These are phyloP conservation scores for Xylaria multiplex DNA, from an alignment of 2,329 filamentous ascomycete genomes.

Conservation along the genomic window DNA sequence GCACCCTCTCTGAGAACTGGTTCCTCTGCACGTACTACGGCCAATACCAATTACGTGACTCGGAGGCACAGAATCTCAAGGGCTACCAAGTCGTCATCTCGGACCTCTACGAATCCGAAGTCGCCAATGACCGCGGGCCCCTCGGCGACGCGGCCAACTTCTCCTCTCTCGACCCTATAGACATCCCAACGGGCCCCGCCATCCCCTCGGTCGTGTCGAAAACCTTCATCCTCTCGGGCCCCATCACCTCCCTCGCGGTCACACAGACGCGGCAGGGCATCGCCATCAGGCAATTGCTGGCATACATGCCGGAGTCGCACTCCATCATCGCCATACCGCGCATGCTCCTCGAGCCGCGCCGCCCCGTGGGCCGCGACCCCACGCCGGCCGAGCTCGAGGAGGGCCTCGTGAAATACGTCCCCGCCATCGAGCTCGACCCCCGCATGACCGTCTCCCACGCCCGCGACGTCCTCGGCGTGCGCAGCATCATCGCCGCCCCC, in stretches of 20 bases:
- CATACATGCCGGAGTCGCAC: constrained; percentile 76
- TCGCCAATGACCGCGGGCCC: constrained; percentile 85
- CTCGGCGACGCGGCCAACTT: constrained; percentile 76
- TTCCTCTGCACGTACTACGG: constrained; percentile 85
- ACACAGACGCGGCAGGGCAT: constrained; percentile 94
- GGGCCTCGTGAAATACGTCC: constrained; percentile 79
- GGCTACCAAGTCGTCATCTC: constrained; percentile 87
- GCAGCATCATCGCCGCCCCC: constrained; percentile 77
- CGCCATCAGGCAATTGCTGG: constrained; percentile 82
- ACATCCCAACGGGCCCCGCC: constrained; percentile 63
- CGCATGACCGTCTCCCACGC: constrained; percentile 83
- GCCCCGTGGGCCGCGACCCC: constrained; percentile 85
- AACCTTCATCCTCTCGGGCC: constrained; percentile 80
- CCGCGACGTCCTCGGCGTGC: constrained; percentile 81
- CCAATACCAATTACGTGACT: constrained; percentile 66
- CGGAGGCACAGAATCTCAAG: constrained; percentile 69
- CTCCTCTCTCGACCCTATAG: constrained; percentile 77
- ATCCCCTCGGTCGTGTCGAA: constrained; percentile 82
- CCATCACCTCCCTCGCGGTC: constrained; percentile 82
- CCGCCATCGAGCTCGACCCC: constrained; percentile 84
- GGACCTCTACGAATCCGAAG: constrained; percentile 88
- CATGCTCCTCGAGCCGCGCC: constrained; percentile 81
- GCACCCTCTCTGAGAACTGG: constrained; percentile 93
- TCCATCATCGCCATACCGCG: constrained; percentile 84
- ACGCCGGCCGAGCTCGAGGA: constrained; percentile 83